These are phyloP conservation scores for Piedraia hortae DNA, from an alignment of 2,329 filamentous ascomycete species.

Conservation along the genomic window DNA sequence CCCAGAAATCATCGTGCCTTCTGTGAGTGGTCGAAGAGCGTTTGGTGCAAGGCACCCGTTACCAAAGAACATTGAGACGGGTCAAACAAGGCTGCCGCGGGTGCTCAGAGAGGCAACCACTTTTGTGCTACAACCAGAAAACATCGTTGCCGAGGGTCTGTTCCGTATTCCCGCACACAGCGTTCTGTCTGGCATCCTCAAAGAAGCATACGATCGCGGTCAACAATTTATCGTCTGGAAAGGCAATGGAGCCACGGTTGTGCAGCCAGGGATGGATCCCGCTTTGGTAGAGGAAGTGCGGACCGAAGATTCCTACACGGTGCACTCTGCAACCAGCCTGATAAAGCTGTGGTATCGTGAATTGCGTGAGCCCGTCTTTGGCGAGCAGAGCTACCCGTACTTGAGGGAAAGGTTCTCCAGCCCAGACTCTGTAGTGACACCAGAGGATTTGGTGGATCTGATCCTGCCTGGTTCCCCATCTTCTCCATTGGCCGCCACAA, in stretches of 20 bases:
- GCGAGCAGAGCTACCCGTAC: constrained; percentile 20
- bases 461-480: constrained; percentile 19
- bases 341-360: constrained; percentile 29
- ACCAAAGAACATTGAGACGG: constrained; percentile 16
- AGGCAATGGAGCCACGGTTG: constrained; percentile 14
- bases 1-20: constrained; percentile 20
- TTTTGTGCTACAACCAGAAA: constrained; percentile 22
- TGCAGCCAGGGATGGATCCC: constrained; percentile 13
- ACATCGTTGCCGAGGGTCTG: constrained; percentile 23
- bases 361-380: constrained; percentile 24
- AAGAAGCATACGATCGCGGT: constrained; percentile 27
- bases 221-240: constrained; percentile 28
- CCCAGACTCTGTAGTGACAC: constrained; percentile 13
- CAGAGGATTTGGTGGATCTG: constrained; percentile 19
- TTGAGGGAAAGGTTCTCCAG: constrained; percentile 18
- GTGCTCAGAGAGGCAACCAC: constrained; percentile 25
- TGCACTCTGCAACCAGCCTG: constrained; percentile 24
- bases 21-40: constrained; percentile 19
- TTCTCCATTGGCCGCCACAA: constrained; percentile 19
- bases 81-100: constrained; percentile 22
- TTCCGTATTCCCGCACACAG: constrained; percentile 26
- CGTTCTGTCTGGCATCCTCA: constrained; percentile 21
- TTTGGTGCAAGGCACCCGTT: constrained; percentile 22
- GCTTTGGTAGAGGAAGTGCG: constrained; percentile 18
- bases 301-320: constrained; percentile 23